Evolutionary conservation across 1,139 yeast species (phyloP), one percentile per base, ranked within the genome.

Genomic region (Candida gigantensis): DNA sequence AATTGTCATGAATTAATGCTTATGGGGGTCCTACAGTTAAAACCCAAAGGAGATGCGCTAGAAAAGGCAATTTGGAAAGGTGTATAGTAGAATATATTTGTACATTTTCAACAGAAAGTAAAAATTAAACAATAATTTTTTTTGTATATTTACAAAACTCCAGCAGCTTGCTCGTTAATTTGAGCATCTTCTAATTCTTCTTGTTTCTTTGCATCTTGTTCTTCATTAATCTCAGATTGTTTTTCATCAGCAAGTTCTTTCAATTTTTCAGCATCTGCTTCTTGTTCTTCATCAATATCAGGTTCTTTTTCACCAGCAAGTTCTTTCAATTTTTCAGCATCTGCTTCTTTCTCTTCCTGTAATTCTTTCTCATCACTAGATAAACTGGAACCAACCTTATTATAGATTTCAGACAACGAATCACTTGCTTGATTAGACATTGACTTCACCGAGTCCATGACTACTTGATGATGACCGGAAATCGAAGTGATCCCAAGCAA

Each of bases 11-110:
- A 70, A 47, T 53, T 71, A 37, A 53, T 61, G 42, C 53, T 61
- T 47, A 55, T 71, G 47, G 76, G 76, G 1, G 49, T 70, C 21
- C 45, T 71, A 26, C 65, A 63, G 44, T 72, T 68, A 40, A 70
- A 69, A 45, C 57, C 72, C 4, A 65, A 69, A 48, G 74, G 72
- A 9, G 74, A 70, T 45, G 66, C 62, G 45, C 55, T 71, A 37
- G 76, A 71, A 46, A 71, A 68, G 45, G 62, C 68, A 18, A 52
- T 68, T 9, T 71, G 76, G 76, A 65, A 60, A 46, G 69, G 69
- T 21, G 55, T 68, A 15, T 65, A 49, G 7, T 18, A 18, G 7
- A n/a, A n/a, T n/a, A 36, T 5, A n/a, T 23, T 12, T 6, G 18
- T 12, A 14, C 23, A n/a, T 18, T 19, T 21, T 11, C 15, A 10